Conservation (phyloP, 352 stramenopile species). For the Saprolegnia diclina region DNA sequence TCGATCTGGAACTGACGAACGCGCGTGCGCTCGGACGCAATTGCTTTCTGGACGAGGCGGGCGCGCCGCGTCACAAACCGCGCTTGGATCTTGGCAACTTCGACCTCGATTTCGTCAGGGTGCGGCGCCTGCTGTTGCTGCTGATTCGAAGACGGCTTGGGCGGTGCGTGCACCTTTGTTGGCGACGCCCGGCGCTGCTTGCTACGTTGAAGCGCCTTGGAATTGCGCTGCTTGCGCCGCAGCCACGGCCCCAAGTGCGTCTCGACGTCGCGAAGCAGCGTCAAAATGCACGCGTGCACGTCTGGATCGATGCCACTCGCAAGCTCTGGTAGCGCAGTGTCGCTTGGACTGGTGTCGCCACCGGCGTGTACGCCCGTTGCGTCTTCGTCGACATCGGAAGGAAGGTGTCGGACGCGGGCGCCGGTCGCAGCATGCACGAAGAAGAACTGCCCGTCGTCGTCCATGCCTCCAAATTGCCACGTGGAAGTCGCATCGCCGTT, state of each 20-base stretch:
- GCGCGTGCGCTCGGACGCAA: background rate
- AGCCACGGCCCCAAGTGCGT: slow-evolving; percentile 3
- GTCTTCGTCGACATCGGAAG: background rate
- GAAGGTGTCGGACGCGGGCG: slow-evolving; percentile 11
- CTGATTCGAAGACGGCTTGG: background rate
- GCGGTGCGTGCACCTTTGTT: background rate
- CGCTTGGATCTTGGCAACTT: background rate
- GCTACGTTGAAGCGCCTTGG: slow-evolving; percentile 5
- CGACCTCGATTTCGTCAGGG: background rate
- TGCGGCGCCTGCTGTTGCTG: background rate
- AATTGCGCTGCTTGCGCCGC: slow-evolving; percentile 20
- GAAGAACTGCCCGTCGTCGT: slow-evolving; percentile 8
- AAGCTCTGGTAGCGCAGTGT: background rate
- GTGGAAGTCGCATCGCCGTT: background rate
- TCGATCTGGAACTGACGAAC: slow-evolving; percentile 13
- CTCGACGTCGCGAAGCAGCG: slow-evolving; percentile 2
- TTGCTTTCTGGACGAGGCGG: slow-evolving; percentile 9
- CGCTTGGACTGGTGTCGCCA: background rate
- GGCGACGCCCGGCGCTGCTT: background rate
- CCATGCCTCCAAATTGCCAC: slow-evolving; percentile 20
- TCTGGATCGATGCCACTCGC: background rate
- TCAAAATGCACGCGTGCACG: background rate
- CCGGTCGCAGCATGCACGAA: slow-evolving; percentile 19
- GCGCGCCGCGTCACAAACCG: background rate
- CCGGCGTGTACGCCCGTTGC: background rate